Evolutionary conservation across 441 rosid species (phyloP).

Genomic region (Sinapis alba): DNA sequence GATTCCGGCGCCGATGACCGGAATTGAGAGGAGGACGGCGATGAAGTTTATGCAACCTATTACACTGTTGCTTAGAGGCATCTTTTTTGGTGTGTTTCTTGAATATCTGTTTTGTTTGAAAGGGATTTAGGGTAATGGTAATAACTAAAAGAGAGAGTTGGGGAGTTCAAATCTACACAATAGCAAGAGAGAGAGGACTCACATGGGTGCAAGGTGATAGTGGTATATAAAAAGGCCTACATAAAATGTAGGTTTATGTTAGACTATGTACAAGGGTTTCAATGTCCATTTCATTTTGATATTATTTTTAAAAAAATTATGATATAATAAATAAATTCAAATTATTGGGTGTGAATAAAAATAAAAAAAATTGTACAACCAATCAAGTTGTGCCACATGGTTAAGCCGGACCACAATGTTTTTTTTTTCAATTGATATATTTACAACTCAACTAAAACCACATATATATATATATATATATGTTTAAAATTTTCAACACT

Average conservation of each 20-base stretch:
- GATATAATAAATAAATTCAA: no score
- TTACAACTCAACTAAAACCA: no score
- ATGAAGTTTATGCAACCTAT: conserved; percentile 89
- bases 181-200: background rate
- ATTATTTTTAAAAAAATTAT: no score
- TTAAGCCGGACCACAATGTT: no score
- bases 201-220: background rate
- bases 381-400: no score
- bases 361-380: no score
- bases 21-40: conserved; percentile 81
- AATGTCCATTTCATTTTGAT: no score
- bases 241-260: background rate
- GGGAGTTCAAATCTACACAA: background rate
- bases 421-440: no score
- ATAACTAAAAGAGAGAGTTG: conserved; percentile 12
- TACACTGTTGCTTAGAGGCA: conserved; percentile 87
- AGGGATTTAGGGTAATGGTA: conserved; percentile 16
- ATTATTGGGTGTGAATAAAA: no score
- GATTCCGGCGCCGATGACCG: conserved; percentile 78
- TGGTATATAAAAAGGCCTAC: background rate
- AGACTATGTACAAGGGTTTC: no score
- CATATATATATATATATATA: no score
- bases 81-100: conserved; percentile 21
- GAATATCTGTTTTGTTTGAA: conserved; percentile 19
- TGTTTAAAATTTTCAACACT: no score